Conservation (phyloP, 768 basidiomycete genomes). For the Pleurotus ostreatus region DNA sequence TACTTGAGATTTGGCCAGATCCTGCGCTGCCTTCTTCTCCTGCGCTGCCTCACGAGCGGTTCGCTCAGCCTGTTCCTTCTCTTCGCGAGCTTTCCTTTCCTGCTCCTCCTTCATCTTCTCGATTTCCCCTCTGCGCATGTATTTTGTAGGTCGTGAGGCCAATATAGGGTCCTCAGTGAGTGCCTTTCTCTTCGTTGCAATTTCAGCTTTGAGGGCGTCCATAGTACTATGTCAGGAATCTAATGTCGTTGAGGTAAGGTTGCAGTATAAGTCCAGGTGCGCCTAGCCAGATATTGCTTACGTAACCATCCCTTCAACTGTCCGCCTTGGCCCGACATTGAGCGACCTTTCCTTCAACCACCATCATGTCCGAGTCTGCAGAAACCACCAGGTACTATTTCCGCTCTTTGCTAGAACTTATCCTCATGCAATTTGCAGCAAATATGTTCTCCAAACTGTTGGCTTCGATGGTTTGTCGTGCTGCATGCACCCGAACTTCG, state of each 20-base stretch:
- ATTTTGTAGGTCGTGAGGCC: constrained; percentile 64
- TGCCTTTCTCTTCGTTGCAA: constrained; percentile 83
- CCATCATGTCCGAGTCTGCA: constrained; percentile 57
- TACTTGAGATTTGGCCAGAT: constrained; percentile 33
- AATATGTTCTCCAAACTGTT: constrained; percentile 90
- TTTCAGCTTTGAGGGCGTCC: constrained; percentile 89
- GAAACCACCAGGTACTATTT: constrained; percentile 50
- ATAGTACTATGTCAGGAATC: constrained; percentile 33
- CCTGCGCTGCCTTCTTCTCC: constrained; percentile 10
- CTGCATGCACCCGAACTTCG: constrained; percentile 2
- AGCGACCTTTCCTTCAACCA: constrained; percentile 22
- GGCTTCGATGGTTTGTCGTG: constrained; percentile 77
- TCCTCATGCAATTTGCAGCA: constrained; percentile 41
- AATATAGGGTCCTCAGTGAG: constrained; percentile 41
- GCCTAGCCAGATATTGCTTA: constrained; percentile 19
- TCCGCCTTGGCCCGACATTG: constrained; percentile 38
- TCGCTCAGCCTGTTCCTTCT: constrained; percentile 29
- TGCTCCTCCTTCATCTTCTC: constrained; percentile 63
- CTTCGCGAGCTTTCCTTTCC: constrained; percentile 33
- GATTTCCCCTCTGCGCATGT: constrained; percentile 88
- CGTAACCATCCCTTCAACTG: constrained; percentile 27
- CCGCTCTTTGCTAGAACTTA: not conserved
- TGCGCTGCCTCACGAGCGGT: constrained; percentile 19
- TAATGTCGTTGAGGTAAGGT: constrained; percentile 7
- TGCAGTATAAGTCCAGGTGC: constrained; percentile 15